Percentiles rank a stretch among this genome's conserved stretches.
These are phyloP conservation scores for Pisolithus marmoratus DNA, from an alignment of 768 basidiomycete species.

Conservation along the genomic window DNA sequence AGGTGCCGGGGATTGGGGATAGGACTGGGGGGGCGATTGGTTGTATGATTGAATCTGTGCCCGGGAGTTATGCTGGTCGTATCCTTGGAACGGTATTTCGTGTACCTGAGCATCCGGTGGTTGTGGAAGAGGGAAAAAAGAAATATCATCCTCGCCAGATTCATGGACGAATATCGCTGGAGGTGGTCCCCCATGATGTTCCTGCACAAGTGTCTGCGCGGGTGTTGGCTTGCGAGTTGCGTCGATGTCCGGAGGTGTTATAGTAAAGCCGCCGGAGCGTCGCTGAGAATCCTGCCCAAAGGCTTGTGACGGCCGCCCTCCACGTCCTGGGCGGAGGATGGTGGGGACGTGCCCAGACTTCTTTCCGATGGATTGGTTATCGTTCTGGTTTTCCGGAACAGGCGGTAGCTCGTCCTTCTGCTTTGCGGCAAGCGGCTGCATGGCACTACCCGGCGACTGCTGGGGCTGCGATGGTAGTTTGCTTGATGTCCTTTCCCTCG, in stretches of 20 bases:
- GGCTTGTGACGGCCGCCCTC: constrained; percentile 14
- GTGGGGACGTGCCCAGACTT: constrained; percentile 28
- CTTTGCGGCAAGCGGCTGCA: constrained; percentile 5
- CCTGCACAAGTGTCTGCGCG: constrained; percentile 3
- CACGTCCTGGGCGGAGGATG: constrained; percentile 38
- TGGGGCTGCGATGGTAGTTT: constrained; percentile 9
- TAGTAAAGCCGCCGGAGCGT: neutral
- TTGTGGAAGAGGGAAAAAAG: constrained; percentile 14
- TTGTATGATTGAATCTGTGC: neutral
- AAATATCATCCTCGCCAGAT: neutral
- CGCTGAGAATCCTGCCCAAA: neutral
- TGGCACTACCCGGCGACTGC: constrained; percentile 6
- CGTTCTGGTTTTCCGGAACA: constrained; percentile 28
- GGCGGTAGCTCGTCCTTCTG: constrained; percentile 35
- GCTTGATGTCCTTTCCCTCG: constrained; percentile 8
- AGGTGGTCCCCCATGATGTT: constrained; percentile 1
- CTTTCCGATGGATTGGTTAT: constrained; percentile 15
- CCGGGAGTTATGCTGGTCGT: neutral
- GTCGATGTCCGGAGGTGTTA: neutral
- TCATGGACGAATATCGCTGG: constrained; percentile 19
- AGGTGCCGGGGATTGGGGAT: neutral
- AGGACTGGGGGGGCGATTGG: neutral
- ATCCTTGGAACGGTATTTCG: neutral
- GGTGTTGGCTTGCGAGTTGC: neutral
- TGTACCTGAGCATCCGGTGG: constrained; percentile 7